Evolutionary conservation across 306 rosid genomes (phyloP).

Genomic region (Trifolium dubium): DNA sequence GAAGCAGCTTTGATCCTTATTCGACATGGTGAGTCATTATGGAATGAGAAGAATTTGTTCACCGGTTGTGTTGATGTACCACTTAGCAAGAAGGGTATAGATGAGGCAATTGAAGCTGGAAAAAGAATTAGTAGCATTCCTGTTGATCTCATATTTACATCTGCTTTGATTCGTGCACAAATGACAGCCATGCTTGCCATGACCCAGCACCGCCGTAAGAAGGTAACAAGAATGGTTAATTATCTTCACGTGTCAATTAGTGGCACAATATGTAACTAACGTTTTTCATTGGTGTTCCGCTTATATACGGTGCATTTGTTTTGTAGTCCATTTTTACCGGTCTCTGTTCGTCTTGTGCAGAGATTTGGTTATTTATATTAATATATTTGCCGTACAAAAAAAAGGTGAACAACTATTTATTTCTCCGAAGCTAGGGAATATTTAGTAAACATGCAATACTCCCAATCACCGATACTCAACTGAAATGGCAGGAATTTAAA

Average conservation of each 20-base stretch:
- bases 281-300: too few species aligned
- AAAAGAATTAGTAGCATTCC: slow-evolving; percentile 98
- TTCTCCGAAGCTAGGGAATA: slow-evolving; percentile 3
- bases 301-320: too few species aligned
- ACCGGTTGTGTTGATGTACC: slow-evolving; percentile 99
- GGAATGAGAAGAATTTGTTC: slow-evolving; percentile 97
- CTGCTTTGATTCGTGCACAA: slow-evolving; percentile 96
- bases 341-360: too few species aligned
- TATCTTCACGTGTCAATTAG: slow-evolving; percentile 14
- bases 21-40: slow-evolving; percentile 92
- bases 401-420: too few species aligned
- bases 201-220: slow-evolving; percentile 93
- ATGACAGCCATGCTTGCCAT: slow-evolving; percentile 99
- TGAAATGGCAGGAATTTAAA: slow-evolving; percentile 4
- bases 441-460: not conserved
- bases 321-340: too few species aligned
- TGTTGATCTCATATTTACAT: slow-evolving; percentile 87
- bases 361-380: too few species aligned
- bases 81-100: slow-evolving; percentile 88
- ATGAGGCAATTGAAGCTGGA: slow-evolving; percentile 99
- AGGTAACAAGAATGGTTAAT: slow-evolving; percentile 55
- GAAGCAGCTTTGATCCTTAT: slow-evolving; percentile 94
- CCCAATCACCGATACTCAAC: not conserved
- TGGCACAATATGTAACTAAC: slow-evolving; percentile 5
- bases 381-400: too few species aligned